Percentiles rank a stretch among this genome's conserved stretches.
phyloP scores from a whole-genome alignment of 2,329 filamentous ascomycete genomes.

The Colletotrichum spaethianum region DNA sequence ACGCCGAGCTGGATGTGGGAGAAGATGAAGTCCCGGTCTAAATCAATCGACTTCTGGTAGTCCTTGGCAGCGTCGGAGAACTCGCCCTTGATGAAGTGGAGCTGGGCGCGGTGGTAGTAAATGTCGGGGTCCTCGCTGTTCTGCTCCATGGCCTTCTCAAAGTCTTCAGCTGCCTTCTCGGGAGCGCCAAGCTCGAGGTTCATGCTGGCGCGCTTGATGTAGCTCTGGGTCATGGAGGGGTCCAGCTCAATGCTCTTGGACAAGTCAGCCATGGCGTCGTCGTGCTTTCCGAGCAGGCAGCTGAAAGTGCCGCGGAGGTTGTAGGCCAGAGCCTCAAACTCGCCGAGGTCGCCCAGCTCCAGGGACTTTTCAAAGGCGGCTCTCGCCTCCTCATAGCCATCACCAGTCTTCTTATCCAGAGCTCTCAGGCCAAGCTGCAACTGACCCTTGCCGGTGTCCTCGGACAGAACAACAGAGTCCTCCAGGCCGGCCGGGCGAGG shows the following conservation, averaged over 20 bases:
- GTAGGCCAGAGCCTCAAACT: constrained; percentile 91
- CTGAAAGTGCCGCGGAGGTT: constrained; percentile 98
- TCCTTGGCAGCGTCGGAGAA: constrained; percentile 96
- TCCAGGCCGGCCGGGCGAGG: constrained; percentile 85
- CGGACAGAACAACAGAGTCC: constrained; percentile 81
- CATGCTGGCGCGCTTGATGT: constrained; percentile 99
- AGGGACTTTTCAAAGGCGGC: constrained; percentile 89
- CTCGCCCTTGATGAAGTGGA: constrained; percentile 97
- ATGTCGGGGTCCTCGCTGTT: constrained; percentile 94
- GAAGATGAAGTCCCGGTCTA: constrained; percentile 97
- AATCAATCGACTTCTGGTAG: constrained; percentile 98
- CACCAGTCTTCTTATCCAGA: constrained; percentile 87
- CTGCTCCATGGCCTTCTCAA: constrained; percentile 86
- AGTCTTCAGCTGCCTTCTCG: constrained; percentile 89
- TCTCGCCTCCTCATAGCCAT: constrained; percentile 92
- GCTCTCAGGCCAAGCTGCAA: constrained; percentile 86
- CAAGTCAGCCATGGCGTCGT: constrained; percentile 85
- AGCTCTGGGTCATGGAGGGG: constrained; percentile 91
- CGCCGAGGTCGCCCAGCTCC: constrained; percentile 83
- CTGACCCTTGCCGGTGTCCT: constrained; percentile 87
- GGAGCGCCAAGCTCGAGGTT: constrained; percentile 92
- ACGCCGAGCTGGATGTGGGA: constrained; percentile 99
- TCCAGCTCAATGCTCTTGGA: constrained; percentile 95
- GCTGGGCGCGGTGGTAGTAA: constrained; percentile 98
- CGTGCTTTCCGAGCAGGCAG: constrained; percentile 91